Evolutionary conservation across 2,329 filamentous ascomycete genomes (phyloP).

Genomic region (Intubia oerlemansii): DNA sequence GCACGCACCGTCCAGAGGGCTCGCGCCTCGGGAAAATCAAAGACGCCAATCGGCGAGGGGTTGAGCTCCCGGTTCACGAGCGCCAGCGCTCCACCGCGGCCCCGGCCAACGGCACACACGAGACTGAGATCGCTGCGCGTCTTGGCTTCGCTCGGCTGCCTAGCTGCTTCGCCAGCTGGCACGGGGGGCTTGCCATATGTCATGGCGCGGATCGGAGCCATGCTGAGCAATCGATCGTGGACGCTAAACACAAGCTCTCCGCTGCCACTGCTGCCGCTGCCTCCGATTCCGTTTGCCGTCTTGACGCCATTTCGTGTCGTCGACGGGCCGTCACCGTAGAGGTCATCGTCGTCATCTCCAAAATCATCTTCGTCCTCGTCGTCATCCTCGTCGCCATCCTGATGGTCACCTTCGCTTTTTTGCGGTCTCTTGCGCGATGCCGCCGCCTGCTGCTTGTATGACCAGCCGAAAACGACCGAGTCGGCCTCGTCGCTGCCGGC

Average conservation of each 20-base stretch:
- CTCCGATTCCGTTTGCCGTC: slow-evolving; percentile 15
- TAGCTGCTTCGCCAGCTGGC: slow-evolving; percentile 21
- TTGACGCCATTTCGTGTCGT: slow-evolving; percentile 10
- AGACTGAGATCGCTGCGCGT: slow-evolving; percentile 37
- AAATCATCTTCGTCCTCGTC: slow-evolving; percentile 14
- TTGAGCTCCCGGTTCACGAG: slow-evolving; percentile 61
- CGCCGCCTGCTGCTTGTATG: slow-evolving; percentile 42
- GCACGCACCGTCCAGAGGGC: slow-evolving; percentile 65
- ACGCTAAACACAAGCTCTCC: slow-evolving; percentile 53
- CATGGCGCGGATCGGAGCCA: slow-evolving; percentile 61
- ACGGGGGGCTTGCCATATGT: slow-evolving; percentile 39
- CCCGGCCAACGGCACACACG: slow-evolving; percentile 39
- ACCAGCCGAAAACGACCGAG: slow-evolving; percentile 65
- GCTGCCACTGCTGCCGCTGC: slow-evolving; percentile 18
- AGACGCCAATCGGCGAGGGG: slow-evolving; percentile 46
- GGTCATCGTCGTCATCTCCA: slow-evolving; percentile 38
- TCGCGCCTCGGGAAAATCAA: slow-evolving; percentile 51
- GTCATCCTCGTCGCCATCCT: slow-evolving; percentile 18
- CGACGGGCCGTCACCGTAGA: slow-evolving; percentile 34
- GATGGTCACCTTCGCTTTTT: slow-evolving; percentile 14
- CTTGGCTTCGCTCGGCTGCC: slow-evolving; percentile 16
- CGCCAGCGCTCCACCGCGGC: slow-evolving; percentile 47
- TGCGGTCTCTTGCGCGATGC: background rate
- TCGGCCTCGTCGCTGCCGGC: slow-evolving; percentile 70
- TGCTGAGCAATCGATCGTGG: slow-evolving; percentile 55